Conservation (phyloP, 192 early-diverging fungal genomes). For the Rhizoclosmatium globosum region DNA sequence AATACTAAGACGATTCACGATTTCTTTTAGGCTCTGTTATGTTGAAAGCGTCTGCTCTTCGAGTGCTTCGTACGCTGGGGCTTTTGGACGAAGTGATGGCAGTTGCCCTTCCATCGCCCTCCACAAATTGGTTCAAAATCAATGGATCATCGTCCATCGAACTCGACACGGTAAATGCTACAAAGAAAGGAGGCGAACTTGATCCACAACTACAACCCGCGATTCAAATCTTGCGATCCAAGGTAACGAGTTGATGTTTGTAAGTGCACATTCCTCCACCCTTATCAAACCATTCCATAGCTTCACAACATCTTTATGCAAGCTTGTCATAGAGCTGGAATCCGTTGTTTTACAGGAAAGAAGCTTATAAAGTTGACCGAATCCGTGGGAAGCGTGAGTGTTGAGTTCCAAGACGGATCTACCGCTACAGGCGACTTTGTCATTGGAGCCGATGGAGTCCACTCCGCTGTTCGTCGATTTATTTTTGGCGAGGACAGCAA, state of each 20-base stretch:
- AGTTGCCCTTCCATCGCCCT: background rate
- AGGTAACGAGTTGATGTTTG: background rate
- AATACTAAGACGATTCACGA: background rate
- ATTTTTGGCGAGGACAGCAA: slow-evolving; percentile 42
- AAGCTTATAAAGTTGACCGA: background rate
- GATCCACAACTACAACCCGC: background rate
- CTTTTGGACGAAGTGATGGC: slow-evolving; percentile 21
- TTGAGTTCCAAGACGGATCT: slow-evolving; percentile 2
- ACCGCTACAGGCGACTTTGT: slow-evolving; percentile 19
- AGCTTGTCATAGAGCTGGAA: slow-evolving; percentile 17
- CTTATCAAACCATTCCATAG: background rate
- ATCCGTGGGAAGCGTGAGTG: background rate
- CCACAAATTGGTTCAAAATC: too few relatives aligned
- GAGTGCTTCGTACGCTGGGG: slow-evolving; percentile 24
- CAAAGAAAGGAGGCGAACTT: background rate
- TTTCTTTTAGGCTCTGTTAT: slow-evolving; percentile 10
- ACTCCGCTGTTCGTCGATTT: slow-evolving; percentile 23
- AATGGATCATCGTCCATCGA: background rate
- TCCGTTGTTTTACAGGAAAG: slow-evolving; percentile 4
- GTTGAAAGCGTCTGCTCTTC: slow-evolving; percentile 13
- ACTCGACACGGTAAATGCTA: background rate
- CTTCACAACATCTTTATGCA: slow-evolving; percentile 22
- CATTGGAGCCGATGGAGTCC: too few relatives aligned
- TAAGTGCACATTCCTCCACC: background rate
- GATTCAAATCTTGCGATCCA: slow-evolving; percentile 13